phyloP scores from a whole-genome alignment of 1,284 basidiomycete species.

The Cutaneotrichosporon sp. region DNA sequence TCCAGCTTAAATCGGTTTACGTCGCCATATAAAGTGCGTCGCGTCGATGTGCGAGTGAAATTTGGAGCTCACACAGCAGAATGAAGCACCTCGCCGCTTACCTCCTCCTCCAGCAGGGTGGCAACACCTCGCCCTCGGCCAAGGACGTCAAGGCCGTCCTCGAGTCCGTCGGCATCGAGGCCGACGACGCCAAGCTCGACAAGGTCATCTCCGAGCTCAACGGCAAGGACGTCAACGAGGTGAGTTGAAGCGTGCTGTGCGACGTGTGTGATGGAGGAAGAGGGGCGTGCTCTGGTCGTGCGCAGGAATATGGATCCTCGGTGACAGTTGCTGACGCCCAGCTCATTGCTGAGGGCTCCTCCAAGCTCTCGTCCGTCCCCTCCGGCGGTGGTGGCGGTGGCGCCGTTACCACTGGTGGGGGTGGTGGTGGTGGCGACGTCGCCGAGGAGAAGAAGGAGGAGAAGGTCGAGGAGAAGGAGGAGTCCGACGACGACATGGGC shows the following conservation, averaged over 20 bases:
- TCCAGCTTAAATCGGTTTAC: constrained; percentile 49
- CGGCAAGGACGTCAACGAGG: constrained; percentile 83
- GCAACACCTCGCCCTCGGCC: constrained; percentile 82
- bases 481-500: constrained; percentile 54
- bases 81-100: constrained; percentile 98
- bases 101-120: constrained; percentile 93
- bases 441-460: constrained; percentile 64
- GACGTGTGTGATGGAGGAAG: no score
- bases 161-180: constrained; percentile 79
- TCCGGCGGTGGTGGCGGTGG: no score
- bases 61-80: constrained; percentile 46
- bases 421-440: constrained; percentile 57
- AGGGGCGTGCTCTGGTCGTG: neutral
- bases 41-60: neutral
- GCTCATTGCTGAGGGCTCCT: constrained; percentile 87
- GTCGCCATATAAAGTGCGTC: constrained; percentile 31
- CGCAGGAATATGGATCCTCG: neutral
- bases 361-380: constrained; percentile 87
- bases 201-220: constrained; percentile 87
- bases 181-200: constrained; percentile 75
- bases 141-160: constrained; percentile 88
- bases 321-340: constrained; percentile 37
- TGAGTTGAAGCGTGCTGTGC: constrained; percentile 49
- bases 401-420: constrained; percentile 42
- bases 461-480: constrained; percentile 56